Evolutionary conservation across 2,329 filamentous ascomycete genomes (phyloP).

Genomic region (Calonectria pauciramosa): DNA sequence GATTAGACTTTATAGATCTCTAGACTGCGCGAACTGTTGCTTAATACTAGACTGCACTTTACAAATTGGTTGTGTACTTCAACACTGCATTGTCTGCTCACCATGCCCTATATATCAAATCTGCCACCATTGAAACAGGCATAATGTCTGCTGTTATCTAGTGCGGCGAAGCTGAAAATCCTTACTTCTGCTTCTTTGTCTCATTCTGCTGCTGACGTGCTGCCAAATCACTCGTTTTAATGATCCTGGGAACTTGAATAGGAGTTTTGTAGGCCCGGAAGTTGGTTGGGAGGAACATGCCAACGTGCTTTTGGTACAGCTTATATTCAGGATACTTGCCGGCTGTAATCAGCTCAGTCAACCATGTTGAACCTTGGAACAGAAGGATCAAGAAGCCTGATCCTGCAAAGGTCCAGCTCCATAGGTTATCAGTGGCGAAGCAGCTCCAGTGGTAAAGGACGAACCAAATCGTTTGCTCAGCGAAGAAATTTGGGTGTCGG

Average conservation of each 20-base stretch:
- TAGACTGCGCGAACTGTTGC: slow-evolving; percentile 16
- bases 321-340: slow-evolving; percentile 91
- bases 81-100: neutral
- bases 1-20: slow-evolving; percentile 40
- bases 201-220: slow-evolving; percentile 60
- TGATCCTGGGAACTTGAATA: slow-evolving; percentile 57
- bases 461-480: slow-evolving; percentile 93
- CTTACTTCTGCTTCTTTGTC: slow-evolving; percentile 48
- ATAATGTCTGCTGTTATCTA: neutral
- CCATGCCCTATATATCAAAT: neutral
- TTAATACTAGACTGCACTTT: neutral
- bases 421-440: slow-evolving; percentile 76
- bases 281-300: slow-evolving; percentile 81
- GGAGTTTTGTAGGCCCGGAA: slow-evolving; percentile 59
- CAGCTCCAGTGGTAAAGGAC: slow-evolving; percentile 90
- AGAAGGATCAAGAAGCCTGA: slow-evolving; percentile 78
- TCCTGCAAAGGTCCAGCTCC: slow-evolving; percentile 85
- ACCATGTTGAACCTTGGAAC: slow-evolving; percentile 89
- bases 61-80: neutral
- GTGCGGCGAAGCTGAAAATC: neutral
- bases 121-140: neutral
- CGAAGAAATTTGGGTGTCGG: slow-evolving; percentile 94
- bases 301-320: slow-evolving; percentile 85
- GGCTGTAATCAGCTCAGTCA: slow-evolving; percentile 86
- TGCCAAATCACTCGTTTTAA: slow-evolving; percentile 65